Percentiles rank a stretch among this genome's conserved stretches.
Evolutionary conservation across 2,329 filamentous ascomycete species (phyloP).

Genomic region (Trichoderma breve): DNA sequence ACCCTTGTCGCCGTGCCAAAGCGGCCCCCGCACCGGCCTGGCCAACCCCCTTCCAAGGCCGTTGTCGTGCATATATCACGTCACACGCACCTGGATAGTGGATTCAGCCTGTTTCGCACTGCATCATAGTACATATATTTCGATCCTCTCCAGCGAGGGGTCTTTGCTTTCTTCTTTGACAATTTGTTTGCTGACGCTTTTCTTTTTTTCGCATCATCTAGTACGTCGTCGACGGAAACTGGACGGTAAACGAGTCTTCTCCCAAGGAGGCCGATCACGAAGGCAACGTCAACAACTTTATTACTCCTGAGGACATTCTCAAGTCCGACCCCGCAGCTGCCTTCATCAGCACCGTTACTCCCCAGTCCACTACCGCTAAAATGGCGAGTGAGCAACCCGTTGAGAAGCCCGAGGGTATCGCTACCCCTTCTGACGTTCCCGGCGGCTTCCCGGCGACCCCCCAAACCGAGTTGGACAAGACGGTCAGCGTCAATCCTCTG

Average conservation of each 20-base stretch:
- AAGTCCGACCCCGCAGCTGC: constrained; percentile 46
- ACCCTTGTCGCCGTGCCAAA: constrained; percentile 14
- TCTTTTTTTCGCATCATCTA: constrained; percentile 39
- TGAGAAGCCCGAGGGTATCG: constrained; percentile 23
- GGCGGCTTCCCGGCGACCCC: constrained; percentile 67
- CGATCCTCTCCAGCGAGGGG: not conserved
- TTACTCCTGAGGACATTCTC: constrained; percentile 69
- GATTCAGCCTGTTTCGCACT: constrained; percentile 15
- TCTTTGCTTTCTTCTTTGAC: not conserved
- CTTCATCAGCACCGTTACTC: constrained; percentile 65
- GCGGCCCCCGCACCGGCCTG: constrained; percentile 19
- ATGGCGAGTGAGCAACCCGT: constrained; percentile 52
- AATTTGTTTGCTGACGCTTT: constrained; percentile 20
- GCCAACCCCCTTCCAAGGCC: constrained; percentile 20
- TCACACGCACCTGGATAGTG: constrained; percentile 20
- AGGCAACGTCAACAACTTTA: constrained; percentile 90
- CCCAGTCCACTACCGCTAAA: constrained; percentile 68
- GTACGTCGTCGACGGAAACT: constrained; percentile 94
- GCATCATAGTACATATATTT: constrained; percentile 18
- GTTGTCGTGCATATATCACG: constrained; percentile 21
- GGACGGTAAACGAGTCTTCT: constrained; percentile 78
- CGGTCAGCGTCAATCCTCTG: constrained; percentile 59
- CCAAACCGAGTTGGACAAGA: constrained; percentile 47
- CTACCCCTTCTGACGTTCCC: constrained; percentile 40
- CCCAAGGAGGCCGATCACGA: constrained; percentile 79